phyloP scores from a whole-genome alignment of 2,329 filamentous ascomycete species.

The Colletotrichum camelliae region DNA sequence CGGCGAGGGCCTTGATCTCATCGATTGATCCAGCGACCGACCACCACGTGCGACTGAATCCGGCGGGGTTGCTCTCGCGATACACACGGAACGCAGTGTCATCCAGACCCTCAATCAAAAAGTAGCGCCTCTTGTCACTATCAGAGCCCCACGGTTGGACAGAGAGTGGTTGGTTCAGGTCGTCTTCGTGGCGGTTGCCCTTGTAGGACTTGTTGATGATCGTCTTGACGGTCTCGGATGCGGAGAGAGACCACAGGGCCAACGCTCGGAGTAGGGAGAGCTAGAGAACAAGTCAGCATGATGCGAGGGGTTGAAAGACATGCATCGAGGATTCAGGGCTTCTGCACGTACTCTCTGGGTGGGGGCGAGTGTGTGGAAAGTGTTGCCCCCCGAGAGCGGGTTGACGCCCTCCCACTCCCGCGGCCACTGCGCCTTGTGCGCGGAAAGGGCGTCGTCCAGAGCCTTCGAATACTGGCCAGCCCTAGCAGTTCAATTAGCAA shows the following conservation, averaged over 20 bases:
- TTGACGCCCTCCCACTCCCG: conserved; percentile 82
- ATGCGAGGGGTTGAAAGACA: not conserved
- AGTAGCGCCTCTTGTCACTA: conserved; percentile 91
- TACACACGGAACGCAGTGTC: conserved; percentile 95
- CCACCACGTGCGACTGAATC: conserved; percentile 83
- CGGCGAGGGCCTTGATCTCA: conserved; percentile 76
- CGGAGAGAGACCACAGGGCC: conserved; percentile 86
- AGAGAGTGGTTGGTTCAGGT: conserved; percentile 83
- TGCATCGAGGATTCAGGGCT: not conserved
- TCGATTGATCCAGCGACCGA: conserved; percentile 91
- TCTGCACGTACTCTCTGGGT: conserved; percentile 72
- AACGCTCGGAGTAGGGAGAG: conserved; percentile 83
- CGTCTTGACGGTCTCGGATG: conserved; percentile 81
- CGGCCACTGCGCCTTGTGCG: conserved; percentile 89
- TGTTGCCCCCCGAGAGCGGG: conserved; percentile 79
- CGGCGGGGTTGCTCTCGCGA: conserved; percentile 85
- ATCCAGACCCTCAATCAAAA: conserved; percentile 89
- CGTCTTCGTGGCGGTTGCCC: conserved; percentile 79
- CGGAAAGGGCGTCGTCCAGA: conserved; percentile 87
- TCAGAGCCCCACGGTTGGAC: conserved; percentile 92
- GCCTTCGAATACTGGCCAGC: conserved; percentile 92
- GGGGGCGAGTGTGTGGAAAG: conserved; percentile 83
- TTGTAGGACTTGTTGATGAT: conserved; percentile 91
- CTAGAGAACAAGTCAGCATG: conserved; percentile 49
- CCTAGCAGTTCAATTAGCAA: conserved; percentile 51